Evolutionary conservation across 768 basidiomycete species (phyloP), one percentile per base, ranked within the genome.

Genomic region (Cystobasidium onofrii): DNA sequence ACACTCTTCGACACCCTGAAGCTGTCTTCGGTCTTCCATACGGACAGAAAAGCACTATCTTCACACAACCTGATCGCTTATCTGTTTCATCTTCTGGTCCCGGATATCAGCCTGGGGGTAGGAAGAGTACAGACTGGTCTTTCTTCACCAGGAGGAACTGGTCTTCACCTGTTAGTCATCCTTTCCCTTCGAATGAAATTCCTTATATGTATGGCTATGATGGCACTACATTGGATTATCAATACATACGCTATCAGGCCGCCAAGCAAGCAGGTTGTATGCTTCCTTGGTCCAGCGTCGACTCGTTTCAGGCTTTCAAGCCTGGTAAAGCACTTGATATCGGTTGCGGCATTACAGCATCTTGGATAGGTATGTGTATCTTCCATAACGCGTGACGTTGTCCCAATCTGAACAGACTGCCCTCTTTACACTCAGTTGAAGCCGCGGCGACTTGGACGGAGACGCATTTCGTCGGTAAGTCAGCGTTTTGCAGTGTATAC

Each of bases 361-460:
- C 44, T 13, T 71, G 69, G 69, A 71, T 71, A 27, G 13, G 69
- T 71, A n/a, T 60, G 69, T 60, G n/a, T n/a, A n/a, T n/a, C n/a
- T n/a, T n/a, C n/a, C n/a, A n/a, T n/a, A n/a, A n/a, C n/a, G n/a
- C n/a, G n/a, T n/a, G n/a, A n/a, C n/a, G n/a, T n/a, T n/a, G n/a
- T n/a, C n/a, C n/a, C n/a, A n/a, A n/a, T n/a, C n/a, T n/a, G n/a
- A n/a, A n/a, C n/a, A n/a, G n/a, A n/a, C n/a, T n/a, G n/a, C n/a
- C 29, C 64, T 15, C 44, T 46, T 20, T 27, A 7, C 18, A 33
- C 23, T 23, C 52, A 71, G 69, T 46, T 18, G 69, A 71, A 55
- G 50, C 54, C 4, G 69, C 69, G 33, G 44, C 29, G 20, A 17
- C 12, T 15, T 71, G 69, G 69, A 33, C 27, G 9, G 18, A 31